Evolutionary conservation across 768 basidiomycete species (phyloP).

Genomic region (Tephrocybe sp.): DNA sequence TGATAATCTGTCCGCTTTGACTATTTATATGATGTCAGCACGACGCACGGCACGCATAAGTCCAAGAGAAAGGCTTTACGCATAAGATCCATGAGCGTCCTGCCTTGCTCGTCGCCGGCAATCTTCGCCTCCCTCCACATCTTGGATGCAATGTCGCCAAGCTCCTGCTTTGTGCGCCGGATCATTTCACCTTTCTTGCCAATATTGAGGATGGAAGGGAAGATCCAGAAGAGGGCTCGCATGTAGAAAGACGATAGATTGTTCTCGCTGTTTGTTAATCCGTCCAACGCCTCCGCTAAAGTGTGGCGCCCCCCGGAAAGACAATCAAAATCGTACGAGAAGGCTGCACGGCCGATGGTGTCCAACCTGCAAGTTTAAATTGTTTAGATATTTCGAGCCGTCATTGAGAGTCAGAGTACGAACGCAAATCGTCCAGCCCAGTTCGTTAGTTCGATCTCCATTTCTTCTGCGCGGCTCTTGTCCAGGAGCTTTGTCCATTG

Average conservation of each 20-base stretch:
- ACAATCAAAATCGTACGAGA: constrained; percentile 61
- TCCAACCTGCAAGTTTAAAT: constrained; percentile 43
- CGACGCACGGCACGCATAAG: not conserved
- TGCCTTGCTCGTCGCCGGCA: constrained; percentile 40
- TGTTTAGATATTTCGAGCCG: not conserved
- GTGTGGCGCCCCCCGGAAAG: constrained; percentile 48
- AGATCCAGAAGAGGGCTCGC: constrained; percentile 61
- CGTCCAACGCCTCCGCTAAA: constrained; percentile 53
- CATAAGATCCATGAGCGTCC: constrained; percentile 56
- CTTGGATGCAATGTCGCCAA: constrained; percentile 48
- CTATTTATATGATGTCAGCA: constrained; percentile 18
- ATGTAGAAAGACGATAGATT: constrained; percentile 60
- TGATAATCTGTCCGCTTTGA: constrained; percentile 43
- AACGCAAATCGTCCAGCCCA: constrained; percentile 66
- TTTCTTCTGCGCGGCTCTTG: constrained; percentile 33
- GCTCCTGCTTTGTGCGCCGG: constrained; percentile 48
- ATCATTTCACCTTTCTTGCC: constrained; percentile 63
- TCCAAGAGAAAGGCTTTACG: constrained; percentile 32
- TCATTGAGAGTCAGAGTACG: constrained; percentile 22
- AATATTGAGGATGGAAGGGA: constrained; percentile 53
- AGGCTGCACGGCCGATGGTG: constrained; percentile 60
- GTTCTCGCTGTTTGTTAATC: constrained; percentile 61
- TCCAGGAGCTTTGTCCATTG: constrained; percentile 53
- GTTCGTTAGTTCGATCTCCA: constrained; percentile 53
- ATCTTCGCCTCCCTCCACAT: constrained; percentile 58